Conservation (phyloP, 2,329 filamentous ascomycete genomes). For the Helminthosporium solani region DNA sequence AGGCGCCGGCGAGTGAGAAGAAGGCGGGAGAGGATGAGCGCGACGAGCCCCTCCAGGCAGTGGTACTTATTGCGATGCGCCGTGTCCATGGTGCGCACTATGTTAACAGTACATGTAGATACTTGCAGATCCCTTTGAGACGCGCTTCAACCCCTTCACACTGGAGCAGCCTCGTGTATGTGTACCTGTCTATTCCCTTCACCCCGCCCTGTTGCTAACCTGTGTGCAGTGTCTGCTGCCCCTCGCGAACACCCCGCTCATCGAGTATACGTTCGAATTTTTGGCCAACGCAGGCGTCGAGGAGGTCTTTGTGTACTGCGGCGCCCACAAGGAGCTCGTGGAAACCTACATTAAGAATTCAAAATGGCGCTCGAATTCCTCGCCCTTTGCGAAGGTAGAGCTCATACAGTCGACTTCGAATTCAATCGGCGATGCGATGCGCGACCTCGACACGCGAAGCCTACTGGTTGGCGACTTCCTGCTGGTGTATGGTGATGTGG, state of each 20-base stretch:
- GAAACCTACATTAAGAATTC: constrained; percentile 82
- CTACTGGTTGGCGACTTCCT: constrained; percentile 89
- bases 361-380: constrained; percentile 68
- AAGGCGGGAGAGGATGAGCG: constrained; percentile 56
- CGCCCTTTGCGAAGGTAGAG: constrained; percentile 77
- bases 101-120: constrained; percentile 56
- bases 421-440: constrained; percentile 90
- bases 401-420: constrained; percentile 85
- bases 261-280: constrained; percentile 97
- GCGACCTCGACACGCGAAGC: constrained; percentile 83
- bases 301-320: constrained; percentile 89
- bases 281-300: constrained; percentile 93
- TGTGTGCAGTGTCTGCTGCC: constrained; percentile 77
- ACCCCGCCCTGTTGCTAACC: constrained; percentile 19
- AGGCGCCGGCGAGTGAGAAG: constrained; percentile 40
- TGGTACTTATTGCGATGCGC: constrained; percentile 50
- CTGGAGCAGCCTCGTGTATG: constrained; percentile 82
- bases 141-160: constrained; percentile 85
- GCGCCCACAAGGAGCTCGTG: constrained; percentile 80
- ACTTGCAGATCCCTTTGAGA: constrained; percentile 92
- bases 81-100: constrained; percentile 6
- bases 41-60: constrained; percentile 64
- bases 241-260: constrained; percentile 87
- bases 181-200: constrained; percentile 11
- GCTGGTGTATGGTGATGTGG: constrained; percentile 86